Evolutionary conservation across 768 basidiomycete genomes (phyloP), one percentile per base, ranked within the genome.

Genomic region (Mycena olivaceomarginata): DNA sequence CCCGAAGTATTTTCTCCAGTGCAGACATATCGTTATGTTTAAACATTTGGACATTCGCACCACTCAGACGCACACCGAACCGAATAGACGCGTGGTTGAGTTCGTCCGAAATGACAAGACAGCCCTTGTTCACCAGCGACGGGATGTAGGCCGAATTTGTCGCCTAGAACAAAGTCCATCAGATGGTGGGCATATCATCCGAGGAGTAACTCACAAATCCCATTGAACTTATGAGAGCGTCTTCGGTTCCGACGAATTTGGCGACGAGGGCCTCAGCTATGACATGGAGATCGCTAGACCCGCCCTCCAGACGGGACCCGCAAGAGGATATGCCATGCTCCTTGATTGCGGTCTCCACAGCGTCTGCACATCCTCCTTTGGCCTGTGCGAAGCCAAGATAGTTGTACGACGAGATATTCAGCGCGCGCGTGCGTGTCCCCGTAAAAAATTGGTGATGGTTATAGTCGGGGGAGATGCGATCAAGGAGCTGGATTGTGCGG

Each of bases 321-420:
- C 94, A 94, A 0, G 93, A 88, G 1, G 94, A 92, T 11, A 98
- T 85, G 37, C 98, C 98, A 82, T 97, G 97, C 10, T 93, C 92
- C 78, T 88, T 90, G 83, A 99, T 92, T 13, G 90, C 86, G 74
- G 95, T 94, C 82, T 98, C 97, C 18, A 97, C 98, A 3, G 96
- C 96, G 83, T 99, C 98, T 9, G 98, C 96, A 83, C 97, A 98
- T 8, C 96, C 95, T 20, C 98, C 98, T 4, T 92, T 90, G 18
- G 94, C 95, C 83, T 98, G 97, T 0, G 98, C 98, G 83, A 99
- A 99, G 8, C 98, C 98, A 80, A 99, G 96, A 84, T 99, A 99
- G 87, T 99, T 99, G 89, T 99, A 99, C 4, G 97, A 98, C 0
- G 98, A 98, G 77, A 99, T 95, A 85, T 99, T 99, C 81, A 99